Conservation (phyloP, 257 asterid species). For the Nicotiana sylvestris region DNA sequence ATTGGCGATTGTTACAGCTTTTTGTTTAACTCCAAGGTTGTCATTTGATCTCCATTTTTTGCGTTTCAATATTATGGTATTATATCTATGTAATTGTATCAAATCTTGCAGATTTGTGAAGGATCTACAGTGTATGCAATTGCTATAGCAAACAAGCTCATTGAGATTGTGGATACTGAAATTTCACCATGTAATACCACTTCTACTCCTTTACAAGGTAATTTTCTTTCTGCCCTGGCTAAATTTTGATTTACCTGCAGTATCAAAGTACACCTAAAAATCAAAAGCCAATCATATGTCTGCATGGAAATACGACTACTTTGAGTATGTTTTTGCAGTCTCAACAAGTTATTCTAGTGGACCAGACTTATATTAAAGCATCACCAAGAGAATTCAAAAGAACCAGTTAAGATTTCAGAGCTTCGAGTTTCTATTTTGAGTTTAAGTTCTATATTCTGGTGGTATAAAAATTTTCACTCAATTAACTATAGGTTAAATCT, state of each 20-base stretch:
- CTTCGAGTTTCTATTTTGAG: neutral
- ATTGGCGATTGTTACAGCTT: conserved; percentile 82
- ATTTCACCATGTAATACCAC: conserved; percentile 53
- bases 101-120: conserved; percentile 65
- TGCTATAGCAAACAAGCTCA: conserved; percentile 81
- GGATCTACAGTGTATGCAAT: conserved; percentile 82
- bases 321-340: neutral
- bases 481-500: too few relatives aligned
- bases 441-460: too few relatives aligned
- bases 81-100: neutral
- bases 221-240: too few relatives aligned
- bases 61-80: neutral
- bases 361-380: neutral
- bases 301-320: too few relatives aligned
- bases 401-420: neutral
- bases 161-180: conserved; percentile 73
- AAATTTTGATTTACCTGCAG: too few relatives aligned
- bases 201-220: neutral
- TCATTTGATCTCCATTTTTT: neutral
- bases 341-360: neutral
- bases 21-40: conserved; percentile 74
- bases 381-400: neutral
- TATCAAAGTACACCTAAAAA: too few relatives aligned
- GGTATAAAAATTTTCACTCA: too few relatives aligned
- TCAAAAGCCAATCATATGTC: too few relatives aligned